Evolutionary conservation across 345 rosid genomes (phyloP), one percentile per base, ranked within the genome.

Genomic region (Brassica rapa): DNA sequence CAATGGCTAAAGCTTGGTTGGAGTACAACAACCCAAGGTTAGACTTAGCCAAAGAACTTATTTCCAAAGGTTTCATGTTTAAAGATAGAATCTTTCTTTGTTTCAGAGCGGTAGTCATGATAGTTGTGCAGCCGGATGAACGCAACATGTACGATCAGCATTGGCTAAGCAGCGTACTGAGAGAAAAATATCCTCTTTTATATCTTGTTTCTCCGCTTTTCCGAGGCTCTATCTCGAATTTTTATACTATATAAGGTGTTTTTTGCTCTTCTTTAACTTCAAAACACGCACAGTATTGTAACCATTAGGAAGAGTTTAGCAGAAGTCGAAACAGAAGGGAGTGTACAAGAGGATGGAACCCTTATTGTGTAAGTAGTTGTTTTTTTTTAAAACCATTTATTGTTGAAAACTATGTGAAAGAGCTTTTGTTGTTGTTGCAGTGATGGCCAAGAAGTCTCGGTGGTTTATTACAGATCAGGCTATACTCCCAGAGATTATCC

Each of bases 111-210:
- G 87, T 85, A 10, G 84, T 87, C 74, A 74, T 96, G 92, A 80
- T 87, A 39, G 88, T 96, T 75, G 93, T 88, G 83, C 97, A 90
- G 77, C 67, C 73, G 15, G 90, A 90, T 71, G 98, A 93, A 75
- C 94, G 81, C 69, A 96, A 96, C 86, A 93, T 96, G 98, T 96
- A 93, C 51, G 99, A 93, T 75, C 99, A 96, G 84, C 96, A 86
- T 79, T 93, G 98, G 99, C 91, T 88, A 68, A 85, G 64, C 83
- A 70, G 82, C 16, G 73, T 80, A 15, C 46, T 96, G 89, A 88
- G 83, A 84, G 94, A 96, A 85, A 89, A 21, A 96, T 96, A 96
- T 96, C 98, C 92, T 86, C 66, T 88, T 39, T 39, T 59, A 68
- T 10, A 4, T n/a, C 7, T 14, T 49, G 56, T 49, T 49, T n/a